These are phyloP conservation scores for Lantana camara DNA, from an alignment of 257 asterid species.

Conservation along the genomic window DNA sequence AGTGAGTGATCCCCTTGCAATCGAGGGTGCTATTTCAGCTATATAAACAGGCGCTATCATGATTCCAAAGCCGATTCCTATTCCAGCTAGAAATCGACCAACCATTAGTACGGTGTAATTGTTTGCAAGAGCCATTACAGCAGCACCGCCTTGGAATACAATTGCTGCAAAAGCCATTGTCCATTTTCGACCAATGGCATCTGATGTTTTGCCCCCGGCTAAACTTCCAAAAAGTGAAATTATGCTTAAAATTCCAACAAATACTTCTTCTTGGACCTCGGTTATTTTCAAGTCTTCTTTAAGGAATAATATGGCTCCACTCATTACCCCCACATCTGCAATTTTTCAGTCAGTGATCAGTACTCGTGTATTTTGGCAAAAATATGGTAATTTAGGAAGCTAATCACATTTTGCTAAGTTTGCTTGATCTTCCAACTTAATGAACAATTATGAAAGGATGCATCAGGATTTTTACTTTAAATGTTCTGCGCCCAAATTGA, in stretches of 20 bases:
- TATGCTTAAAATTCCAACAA: conserved; percentile 63
- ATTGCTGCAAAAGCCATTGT: conserved; percentile 66
- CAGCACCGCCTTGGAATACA: conserved; percentile 61
- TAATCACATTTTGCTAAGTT: too few relatives aligned
- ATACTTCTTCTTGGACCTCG: conserved; percentile 61
- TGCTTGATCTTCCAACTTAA: too few relatives aligned
- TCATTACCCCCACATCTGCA: conserved; percentile 80
- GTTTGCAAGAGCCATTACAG: conserved; percentile 57
- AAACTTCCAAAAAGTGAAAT: conserved; percentile 61
- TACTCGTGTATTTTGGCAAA: too few relatives aligned
- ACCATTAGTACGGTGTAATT: conserved; percentile 46
- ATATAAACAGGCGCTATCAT: conserved; percentile 74
- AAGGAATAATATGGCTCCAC: conserved; percentile 71
- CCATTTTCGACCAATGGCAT: conserved; percentile 72
- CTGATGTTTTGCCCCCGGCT: conserved; percentile 66
- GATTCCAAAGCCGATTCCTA: conserved; percentile 65
- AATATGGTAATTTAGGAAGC: too few relatives aligned
- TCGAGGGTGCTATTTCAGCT: conserved; percentile 64
- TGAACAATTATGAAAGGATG: background rate
- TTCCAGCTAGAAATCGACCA: conserved; percentile 61
- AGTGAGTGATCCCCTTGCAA: conserved; percentile 57
- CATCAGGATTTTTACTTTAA: background rate
- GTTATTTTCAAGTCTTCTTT: conserved; percentile 57
- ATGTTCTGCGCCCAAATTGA: background rate
- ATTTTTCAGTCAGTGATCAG: background rate